Evolutionary conservation across 345 rosid species (phyloP), one percentile per base, ranked within the genome.

Genomic region (Sisymbrium irio): DNA sequence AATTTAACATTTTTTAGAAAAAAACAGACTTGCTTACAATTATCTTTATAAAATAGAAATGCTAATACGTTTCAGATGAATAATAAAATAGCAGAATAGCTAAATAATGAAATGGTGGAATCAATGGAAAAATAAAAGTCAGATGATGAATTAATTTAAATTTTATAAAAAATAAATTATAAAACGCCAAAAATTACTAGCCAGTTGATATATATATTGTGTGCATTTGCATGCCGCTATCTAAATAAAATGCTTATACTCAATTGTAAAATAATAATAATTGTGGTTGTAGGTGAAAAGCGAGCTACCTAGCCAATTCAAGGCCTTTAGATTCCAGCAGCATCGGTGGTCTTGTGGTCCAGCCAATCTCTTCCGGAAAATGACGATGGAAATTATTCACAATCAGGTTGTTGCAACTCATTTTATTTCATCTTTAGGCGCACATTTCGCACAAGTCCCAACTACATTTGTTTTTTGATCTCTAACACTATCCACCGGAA

Each of bases 341-440:
- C 86, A 86, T 35, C 67, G 89, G 15, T 86, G 89, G 89, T 86
- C 87, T 7, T 83, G 89, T 22, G 87, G 89, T 25, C 89, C 89
- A 45, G 87, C 89, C 37, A 86, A 83, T 74, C 87, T 86, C 33
- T 79, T 86, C 68, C 69, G 83, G 70, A 86, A 86, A 73, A 86
- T 83, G 84, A 54, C 71, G 1, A 44, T 77, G 20, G 87, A 83
- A 18, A 82, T 86, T 20, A 27, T 74, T 14, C 77, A n/a, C 69
- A 84, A 78, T 72, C 79, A 82, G 85, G 89, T 83, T 22, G 35
- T 6, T 46, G n/a, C 65, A 54, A 28, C 33, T 56, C 8, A 40
- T 13, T 3, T 44, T 32, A 0, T 56, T 57, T 44, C 20, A 13
- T 30, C 20, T 55, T 68, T 25, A 10, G 63, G 3, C 30, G 17